Conservation (phyloP, 495 filamentous ascomycete species). For the Thermochaetoides thermophila region DNA sequence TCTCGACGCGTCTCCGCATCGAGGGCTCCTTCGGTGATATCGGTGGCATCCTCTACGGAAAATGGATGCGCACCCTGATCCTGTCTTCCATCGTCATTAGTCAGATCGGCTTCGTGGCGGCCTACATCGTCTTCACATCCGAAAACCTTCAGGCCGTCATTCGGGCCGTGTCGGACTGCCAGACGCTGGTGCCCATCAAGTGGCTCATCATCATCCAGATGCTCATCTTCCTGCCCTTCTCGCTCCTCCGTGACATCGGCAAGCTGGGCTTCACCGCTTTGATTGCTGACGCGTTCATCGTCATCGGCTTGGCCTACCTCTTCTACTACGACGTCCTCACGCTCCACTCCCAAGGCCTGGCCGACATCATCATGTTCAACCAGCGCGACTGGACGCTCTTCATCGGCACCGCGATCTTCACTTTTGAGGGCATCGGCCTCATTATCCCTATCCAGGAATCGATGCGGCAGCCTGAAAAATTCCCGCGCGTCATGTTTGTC, state of each 20-base stretch:
- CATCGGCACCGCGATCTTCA: conserved; percentile 97
- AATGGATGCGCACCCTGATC: conserved; percentile 75
- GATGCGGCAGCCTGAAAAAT: conserved; percentile 79
- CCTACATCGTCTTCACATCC: conserved; percentile 96
- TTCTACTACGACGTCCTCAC: conserved; percentile 91
- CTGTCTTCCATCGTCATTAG: conserved; percentile 81
- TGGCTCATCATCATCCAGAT: conserved; percentile 86
- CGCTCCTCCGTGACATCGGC: conserved; percentile 85
- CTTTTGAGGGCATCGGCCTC: conserved; percentile 94
- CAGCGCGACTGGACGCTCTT: conserved; percentile 82
- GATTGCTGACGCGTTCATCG: conserved; percentile 84
- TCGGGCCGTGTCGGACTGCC: conserved; percentile 64
- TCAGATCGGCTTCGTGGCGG: conserved; percentile 87
- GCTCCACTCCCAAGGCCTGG: conserved; percentile 59
- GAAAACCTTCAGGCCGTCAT: conserved; percentile 94
- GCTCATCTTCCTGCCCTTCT: conserved; percentile 82
- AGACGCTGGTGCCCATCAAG: conserved; percentile 66
- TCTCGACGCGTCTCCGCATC: conserved; percentile 69
- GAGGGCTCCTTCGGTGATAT: conserved; percentile 93
- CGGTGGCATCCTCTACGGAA: conserved; percentile 80
- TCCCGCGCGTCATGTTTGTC: conserved; percentile 66
- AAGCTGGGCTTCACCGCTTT: conserved; percentile 85
- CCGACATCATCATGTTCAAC: conserved; percentile 83
- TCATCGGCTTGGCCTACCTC: conserved; percentile 80
- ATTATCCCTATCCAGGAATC: conserved; percentile 98